Conservation (phyloP, 2,329 filamentous ascomycete species). For the Talaromyces pinophilus region DNA sequence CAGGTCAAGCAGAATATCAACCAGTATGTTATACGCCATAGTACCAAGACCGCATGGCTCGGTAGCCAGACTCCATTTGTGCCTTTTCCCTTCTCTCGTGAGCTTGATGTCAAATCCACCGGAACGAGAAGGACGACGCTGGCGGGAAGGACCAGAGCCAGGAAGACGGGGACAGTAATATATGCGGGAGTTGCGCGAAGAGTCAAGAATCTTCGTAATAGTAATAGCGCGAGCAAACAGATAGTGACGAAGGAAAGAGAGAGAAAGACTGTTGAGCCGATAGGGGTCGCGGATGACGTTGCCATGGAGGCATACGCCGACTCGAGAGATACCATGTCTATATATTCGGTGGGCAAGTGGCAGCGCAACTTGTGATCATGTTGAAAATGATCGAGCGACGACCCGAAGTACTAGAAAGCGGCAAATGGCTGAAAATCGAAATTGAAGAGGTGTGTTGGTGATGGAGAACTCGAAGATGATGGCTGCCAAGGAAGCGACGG, state of each 20-base stretch:
- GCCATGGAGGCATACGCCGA: slow-evolving; percentile 22
- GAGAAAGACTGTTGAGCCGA: slow-evolving; percentile 79
- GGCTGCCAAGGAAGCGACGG: slow-evolving; percentile 2
- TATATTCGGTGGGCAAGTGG: neutral
- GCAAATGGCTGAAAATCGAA: neutral
- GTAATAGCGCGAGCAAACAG: slow-evolving; percentile 73
- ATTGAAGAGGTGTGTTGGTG: neutral
- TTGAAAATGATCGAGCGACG: neutral
- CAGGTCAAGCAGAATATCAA: slow-evolving; percentile 93
- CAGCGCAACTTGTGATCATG: slow-evolving; percentile 1
- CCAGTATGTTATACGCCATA: slow-evolving; percentile 97
- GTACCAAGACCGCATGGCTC: slow-evolving; percentile 73
- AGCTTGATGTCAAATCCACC: slow-evolving; percentile 89
- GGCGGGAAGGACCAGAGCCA: slow-evolving; percentile 89
- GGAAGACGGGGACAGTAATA: slow-evolving; percentile 87
- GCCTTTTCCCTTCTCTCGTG: slow-evolving; percentile 66
- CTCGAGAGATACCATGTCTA: slow-evolving; percentile 20
- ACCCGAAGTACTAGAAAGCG: neutral
- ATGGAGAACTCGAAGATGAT: neutral
- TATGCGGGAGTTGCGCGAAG: slow-evolving; percentile 88
- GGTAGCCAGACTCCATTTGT: slow-evolving; percentile 85
- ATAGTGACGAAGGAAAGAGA: slow-evolving; percentile 71
- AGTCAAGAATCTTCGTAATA: slow-evolving; percentile 86
- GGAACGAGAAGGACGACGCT: slow-evolving; percentile 90
- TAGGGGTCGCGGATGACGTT: slow-evolving; percentile 48